Base-by-base conservation (phyloP, 1,284 basidiomycete genomes). In the Coriolopsis trogii region DNA sequence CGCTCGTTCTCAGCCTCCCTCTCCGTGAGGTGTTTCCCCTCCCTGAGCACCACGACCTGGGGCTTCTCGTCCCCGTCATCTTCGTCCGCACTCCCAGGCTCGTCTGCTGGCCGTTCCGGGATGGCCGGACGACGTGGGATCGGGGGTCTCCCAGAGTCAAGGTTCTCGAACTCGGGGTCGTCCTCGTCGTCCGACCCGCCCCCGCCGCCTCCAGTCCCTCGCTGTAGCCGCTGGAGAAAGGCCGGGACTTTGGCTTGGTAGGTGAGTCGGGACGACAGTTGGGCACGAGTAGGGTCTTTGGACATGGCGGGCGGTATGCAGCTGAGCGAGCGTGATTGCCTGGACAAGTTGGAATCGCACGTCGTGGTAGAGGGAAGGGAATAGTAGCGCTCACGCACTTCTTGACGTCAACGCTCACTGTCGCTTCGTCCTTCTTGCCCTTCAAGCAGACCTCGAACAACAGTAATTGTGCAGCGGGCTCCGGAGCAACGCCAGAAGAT, bases 21-120 rank as follows among this genome's bases (percentile, higher is more conserved):
- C 54, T 79, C 84, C 3, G 78, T 84, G 42, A 95, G 73, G 71
- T 95, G 93, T 64, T 91, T 93, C 24, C 92, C 92, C 61, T 88
- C 82, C 64, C 81, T 90, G 59, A 95, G 67, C 8, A 95, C 92
- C 2, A 95, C 89, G 3, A 95, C 83, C 66, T 91, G 89, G 7
- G 92, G 92, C 58, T 80, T 85, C 70, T 95, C 92, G 59, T 94
- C 92, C 0, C 69, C 82, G 16, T 78, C 80, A 44, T 92, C 89
- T 50, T 92, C 92, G 54, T 84, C 84, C 18, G 77, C 84, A 62
- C 85, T 89, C 38, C 88, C 88, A 36, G 82, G 84, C 59, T 92
- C 83, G 54, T 85, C 83, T 23, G 77, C 81, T 0, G 85, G 86
- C 28, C 89, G 78, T 60, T 84, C 76, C 18, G 87, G 86, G 21